A percentile compares a stretch with the other conserved stretches of the same genome.
Conservation (phyloP, 805 yeast genomes). For the Wickerhamomyces bisporus region DNA sequence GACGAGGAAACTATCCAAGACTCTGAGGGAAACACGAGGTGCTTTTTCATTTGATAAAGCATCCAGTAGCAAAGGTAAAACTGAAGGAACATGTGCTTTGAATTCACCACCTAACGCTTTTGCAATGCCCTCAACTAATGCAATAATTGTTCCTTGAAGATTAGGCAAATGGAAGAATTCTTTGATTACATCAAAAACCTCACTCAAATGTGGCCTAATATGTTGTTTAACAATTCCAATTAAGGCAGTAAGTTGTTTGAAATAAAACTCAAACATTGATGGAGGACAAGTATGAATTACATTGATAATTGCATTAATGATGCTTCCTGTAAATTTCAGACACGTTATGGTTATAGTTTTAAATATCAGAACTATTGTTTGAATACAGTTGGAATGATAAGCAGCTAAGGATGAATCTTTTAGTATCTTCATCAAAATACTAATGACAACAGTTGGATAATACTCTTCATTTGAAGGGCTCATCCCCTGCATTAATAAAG, state of each 20-base stretch:
- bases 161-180: conserved; percentile 63
- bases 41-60: conserved; percentile 72
- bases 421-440: conserved; percentile 74
- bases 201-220: conserved; percentile 74
- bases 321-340: conserved; percentile 81
- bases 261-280: conserved; percentile 77
- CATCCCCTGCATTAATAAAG: conserved; percentile 86
- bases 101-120: conserved; percentile 89
- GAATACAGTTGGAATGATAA: conserved; percentile 90
- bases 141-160: conserved; percentile 73
- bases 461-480: conserved; percentile 91
- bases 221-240: conserved; percentile 84
- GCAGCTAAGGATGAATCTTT: conserved; percentile 79
- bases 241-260: conserved; percentile 79
- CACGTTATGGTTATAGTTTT: conserved; percentile 85
- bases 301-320: conserved; percentile 78
- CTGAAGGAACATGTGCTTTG: conserved; percentile 72
- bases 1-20: conserved; percentile 74
- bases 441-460: conserved; percentile 91
- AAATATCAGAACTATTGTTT: conserved; percentile 87
- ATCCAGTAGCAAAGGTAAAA: conserved; percentile 69
- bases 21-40: conserved; percentile 61
- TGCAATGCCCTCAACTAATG: conserved; percentile 78
- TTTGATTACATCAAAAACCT: conserved; percentile 67
- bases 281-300: conserved; percentile 83